Evolutionary conservation across 345 rosid species (phyloP), one percentile per base, ranked within the genome.

Genomic region (Gossypium bickii): DNA sequence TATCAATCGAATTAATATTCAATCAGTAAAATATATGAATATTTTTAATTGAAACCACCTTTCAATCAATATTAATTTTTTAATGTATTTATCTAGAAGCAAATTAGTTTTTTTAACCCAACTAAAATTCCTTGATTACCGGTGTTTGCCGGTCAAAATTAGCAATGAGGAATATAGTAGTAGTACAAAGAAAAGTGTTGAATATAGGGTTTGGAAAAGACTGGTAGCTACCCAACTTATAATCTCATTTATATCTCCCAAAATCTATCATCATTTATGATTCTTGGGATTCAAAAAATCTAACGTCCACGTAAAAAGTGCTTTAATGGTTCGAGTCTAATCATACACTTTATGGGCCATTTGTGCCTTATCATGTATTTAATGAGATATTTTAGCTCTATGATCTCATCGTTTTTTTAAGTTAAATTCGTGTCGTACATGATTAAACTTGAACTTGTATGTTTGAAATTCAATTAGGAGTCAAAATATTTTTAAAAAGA

Each of bases 391-490:
- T 24, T 24, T 24, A 24, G 24, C 0, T 24, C 0, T 24, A 25
- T 2, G 27, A 25, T 2, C 27, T 25, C 2, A 3, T 27, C 29
- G 3, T 27, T 4, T 34, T 29, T 6, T 34, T 4, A 34, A 1
- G 41, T 34, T 34, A 34, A 34, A 5, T 0, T 34, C 1, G 1
- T 34, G 41, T 1, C 0, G 0, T 34, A 20, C 0, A 20, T 0
- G 0, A 34, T 34, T 0, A 5, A 1, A 34, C 1, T 34, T 34
- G 1, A 34, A 34, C 7, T 34, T 0, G 1, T 34, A 3, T 34
- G 1, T 0, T 34, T 34, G 0, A 0, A 4, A 1, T 34, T 5
- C 0, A 5, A 5, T 34, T 0, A 1, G 4, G 6, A 34, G 6
- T 4, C 6, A 34, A 34, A 4, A 34, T 34, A 34, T 34, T 34